Evolutionary conservation across 768 basidiomycete species (phyloP).

Genomic region (Hygrophorus russula): DNA sequence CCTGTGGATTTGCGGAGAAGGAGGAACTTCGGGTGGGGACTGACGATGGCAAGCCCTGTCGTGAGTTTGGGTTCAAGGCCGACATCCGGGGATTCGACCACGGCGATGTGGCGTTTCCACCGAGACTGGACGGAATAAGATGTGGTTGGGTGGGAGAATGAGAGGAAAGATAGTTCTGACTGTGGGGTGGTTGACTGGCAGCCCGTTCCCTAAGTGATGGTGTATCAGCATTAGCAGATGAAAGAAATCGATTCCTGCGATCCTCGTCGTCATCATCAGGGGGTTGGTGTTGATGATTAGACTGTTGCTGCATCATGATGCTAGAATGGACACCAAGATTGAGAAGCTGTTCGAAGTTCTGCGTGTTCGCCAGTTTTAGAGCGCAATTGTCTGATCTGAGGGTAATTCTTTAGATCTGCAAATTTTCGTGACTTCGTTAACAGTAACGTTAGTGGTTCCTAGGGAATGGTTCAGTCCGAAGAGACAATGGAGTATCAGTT

Average conservation of each 20-base stretch:
- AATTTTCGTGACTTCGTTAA: not conserved
- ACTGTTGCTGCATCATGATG: constrained; percentile 18
- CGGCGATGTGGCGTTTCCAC: constrained; percentile 23
- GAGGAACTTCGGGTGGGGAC: constrained; percentile 60
- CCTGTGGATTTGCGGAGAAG: constrained; percentile 46
- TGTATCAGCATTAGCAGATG: constrained; percentile 31
- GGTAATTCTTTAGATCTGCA: no score
- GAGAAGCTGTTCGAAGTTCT: constrained; percentile 14
- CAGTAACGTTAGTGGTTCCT: not conserved
- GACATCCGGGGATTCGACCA: constrained; percentile 34
- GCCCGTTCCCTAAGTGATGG: constrained; percentile 48
- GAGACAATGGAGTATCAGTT: no score
- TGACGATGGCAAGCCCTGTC: constrained; percentile 22
- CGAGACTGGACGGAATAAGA: constrained; percentile 38
- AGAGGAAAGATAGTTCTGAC: constrained; percentile 33
- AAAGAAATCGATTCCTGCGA: constrained; percentile 49
- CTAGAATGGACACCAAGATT: constrained; percentile 8
- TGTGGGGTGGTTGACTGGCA: constrained; percentile 57
- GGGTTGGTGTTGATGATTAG: constrained; percentile 16
- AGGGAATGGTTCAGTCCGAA: no score
- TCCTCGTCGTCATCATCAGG: constrained; percentile 24
- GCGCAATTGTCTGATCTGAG: constrained; percentile 3
- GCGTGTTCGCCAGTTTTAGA: constrained; percentile 15
- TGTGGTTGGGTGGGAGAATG: constrained; percentile 43
- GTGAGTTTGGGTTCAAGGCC: constrained; percentile 26